Base-by-base conservation (phyloP, 2,329 filamentous ascomycete species). In the Zalaria sp. region DNA sequence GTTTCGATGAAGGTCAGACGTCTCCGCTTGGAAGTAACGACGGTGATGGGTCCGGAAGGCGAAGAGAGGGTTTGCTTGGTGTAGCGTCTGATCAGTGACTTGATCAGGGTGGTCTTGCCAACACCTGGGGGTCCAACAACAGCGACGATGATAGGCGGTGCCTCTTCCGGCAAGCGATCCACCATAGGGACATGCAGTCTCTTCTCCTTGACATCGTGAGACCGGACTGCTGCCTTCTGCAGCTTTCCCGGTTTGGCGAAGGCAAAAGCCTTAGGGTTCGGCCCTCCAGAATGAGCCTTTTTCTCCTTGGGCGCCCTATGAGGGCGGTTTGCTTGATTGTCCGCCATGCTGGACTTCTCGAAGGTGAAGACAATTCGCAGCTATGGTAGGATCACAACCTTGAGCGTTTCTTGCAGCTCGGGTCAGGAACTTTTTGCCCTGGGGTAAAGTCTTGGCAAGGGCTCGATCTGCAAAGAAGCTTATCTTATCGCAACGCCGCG, bases 1-100 rank as follows among this genome's bases (percentile, higher is more conserved):
- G 86, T 94, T 75, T 98, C 91, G 56, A 98, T 67, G 59, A 98
- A 95, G 0, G 91, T 98, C 38, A 98, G 73, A 32, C 91, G 80
- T 59, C 94, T 81, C 56, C 89, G 83, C 68, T 96, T 98, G 44
- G 88, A 93, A 0, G 91, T 96, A 37, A 98, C 88, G 39, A 98
- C 83, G 2, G 93, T 98, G 46, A 98, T 80, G 3, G 91, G 91
- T 0, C 91, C 91, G 52, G 83, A 81, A 1, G 91, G 91, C 28
- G 89, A 80, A 27, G 86, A 81, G 34, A 98, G 75, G 0, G 86
- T 89, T 60, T 98, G 91, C 59, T 98, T 98, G 37, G 91, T 85
- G 67, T 96, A 96, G 60, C 91, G 75, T 51, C 86, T 81, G 55
- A 98, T 83, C 45, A 98, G 71, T 8, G 88, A 95, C 61, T 96